Evolutionary conservation across 1,139 yeast species (phyloP).

Genomic region (Debaryomyces sp.): DNA sequence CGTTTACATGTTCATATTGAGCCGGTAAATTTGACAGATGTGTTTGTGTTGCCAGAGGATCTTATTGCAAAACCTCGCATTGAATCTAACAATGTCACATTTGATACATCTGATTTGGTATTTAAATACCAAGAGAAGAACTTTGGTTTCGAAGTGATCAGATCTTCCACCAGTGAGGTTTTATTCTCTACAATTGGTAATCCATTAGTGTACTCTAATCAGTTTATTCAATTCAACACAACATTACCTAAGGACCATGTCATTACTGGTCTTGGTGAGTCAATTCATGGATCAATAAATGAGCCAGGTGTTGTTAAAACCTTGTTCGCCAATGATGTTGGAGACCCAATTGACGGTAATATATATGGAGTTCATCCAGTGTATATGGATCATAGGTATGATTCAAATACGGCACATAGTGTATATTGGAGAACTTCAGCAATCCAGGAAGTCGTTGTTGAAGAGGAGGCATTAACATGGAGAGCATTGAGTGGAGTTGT

Average conservation of each 20-base stretch:
- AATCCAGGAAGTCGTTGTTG: conserved; percentile 24
- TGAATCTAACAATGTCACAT: conserved; percentile 13
- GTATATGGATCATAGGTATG: conserved; percentile 24
- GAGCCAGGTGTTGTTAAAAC: conserved; percentile 31
- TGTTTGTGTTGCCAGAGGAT: conserved; percentile 26
- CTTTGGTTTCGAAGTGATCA: conserved; percentile 28
- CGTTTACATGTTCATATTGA: conserved; percentile 28
- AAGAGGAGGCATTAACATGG: conserved; percentile 26
- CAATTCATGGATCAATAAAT: conserved; percentile 29
- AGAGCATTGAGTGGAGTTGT: conserved; percentile 30
- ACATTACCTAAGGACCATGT: conserved; percentile 27
- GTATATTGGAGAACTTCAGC: conserved; percentile 29
- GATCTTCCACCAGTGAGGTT: conserved; percentile 26
- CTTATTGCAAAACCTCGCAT: conserved; percentile 23
- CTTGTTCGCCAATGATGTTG: conserved; percentile 24
- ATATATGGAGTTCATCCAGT: conserved; percentile 29
- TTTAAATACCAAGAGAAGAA: conserved; percentile 23
- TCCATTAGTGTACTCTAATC: conserved; percentile 34
- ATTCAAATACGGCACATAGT: conserved; percentile 23
- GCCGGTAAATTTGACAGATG: conserved; percentile 27
- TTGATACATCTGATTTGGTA: conserved; percentile 21
- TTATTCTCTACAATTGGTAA: conserved; percentile 32
- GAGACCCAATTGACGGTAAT: conserved; percentile 26
- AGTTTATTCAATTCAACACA: conserved; percentile 32
- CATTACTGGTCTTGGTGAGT: conserved; percentile 34